These are phyloP conservation scores for Trypanosoma cruzi DNA, from an alignment of 208 protist genomes.

Conservation along the genomic window DNA sequence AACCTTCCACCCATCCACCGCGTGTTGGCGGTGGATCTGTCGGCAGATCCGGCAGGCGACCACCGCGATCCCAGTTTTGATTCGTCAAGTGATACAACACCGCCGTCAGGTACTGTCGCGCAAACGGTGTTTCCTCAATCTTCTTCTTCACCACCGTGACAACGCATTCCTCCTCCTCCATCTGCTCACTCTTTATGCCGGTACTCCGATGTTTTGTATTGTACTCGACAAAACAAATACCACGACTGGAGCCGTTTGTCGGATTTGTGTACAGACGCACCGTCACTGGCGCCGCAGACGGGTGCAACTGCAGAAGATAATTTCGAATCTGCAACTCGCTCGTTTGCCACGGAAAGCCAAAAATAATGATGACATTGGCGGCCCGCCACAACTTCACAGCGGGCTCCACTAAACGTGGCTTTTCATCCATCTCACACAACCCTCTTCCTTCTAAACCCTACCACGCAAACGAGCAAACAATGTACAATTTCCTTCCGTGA, in stretches of 20 bases:
- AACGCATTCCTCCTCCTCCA: constrained; percentile 14
- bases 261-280: constrained; percentile 79
- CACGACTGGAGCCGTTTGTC: constrained; percentile 72
- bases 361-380: constrained; percentile 68
- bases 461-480: neutral
- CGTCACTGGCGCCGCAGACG: constrained; percentile 42
- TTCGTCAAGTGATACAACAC: constrained; percentile 59
- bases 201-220: neutral
- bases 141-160: constrained; percentile 38
- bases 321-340: constrained; percentile 49
- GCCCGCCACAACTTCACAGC: constrained; percentile 18
- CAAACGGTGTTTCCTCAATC: constrained; percentile 59
- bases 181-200: neutral
- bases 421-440: constrained; percentile 27
- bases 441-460: neutral
- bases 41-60: constrained; percentile 74
- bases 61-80: constrained; percentile 67
- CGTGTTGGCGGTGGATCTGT: constrained; percentile 50
- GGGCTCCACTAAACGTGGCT: constrained; percentile 34
- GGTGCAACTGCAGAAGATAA: constrained; percentile 58
- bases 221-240: constrained; percentile 87
- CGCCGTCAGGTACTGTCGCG: constrained; percentile 35
- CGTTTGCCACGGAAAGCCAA: constrained; percentile 80
- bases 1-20: constrained; percentile 45
- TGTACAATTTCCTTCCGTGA: neutral